These are phyloP conservation scores for Lyophyllum semitale DNA, from an alignment of 768 basidiomycete species.

Conservation along the genomic window DNA sequence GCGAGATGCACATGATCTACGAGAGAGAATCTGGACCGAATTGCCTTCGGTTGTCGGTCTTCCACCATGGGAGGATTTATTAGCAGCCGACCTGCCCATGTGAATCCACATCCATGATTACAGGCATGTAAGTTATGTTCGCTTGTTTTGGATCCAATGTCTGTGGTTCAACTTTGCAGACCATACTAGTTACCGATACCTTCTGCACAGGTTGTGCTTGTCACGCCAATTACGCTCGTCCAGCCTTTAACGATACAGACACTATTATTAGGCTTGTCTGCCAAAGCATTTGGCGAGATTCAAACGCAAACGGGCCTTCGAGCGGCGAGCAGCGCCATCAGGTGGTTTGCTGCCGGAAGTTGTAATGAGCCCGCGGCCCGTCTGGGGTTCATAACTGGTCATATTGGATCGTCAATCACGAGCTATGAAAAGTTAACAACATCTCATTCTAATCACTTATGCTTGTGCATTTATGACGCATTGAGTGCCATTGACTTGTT, in stretches of 20 bases:
- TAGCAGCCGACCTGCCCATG: constrained; percentile 15
- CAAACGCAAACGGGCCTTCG: not conserved
- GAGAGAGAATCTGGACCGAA: constrained; percentile 47
- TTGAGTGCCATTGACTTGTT: not conserved
- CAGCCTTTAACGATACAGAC: not conserved
- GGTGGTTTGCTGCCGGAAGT: not conserved
- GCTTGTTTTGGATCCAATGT: not conserved
- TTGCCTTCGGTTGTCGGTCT: constrained; percentile 48
- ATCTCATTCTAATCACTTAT: not conserved
- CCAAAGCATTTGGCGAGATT: not conserved
- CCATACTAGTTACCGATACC: not conserved
- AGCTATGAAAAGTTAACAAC: not conserved
- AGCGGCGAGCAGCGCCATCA: not conserved
- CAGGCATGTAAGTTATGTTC: not conserved
- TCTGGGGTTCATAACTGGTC: not conserved
- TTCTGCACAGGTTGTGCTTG: not conserved
- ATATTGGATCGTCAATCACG: not conserved
- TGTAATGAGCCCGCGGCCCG: not conserved
- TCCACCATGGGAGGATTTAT: constrained; percentile 45
- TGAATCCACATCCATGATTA: not conserved
- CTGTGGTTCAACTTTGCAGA: not conserved
- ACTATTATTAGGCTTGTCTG: not conserved
- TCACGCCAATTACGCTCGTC: not conserved
- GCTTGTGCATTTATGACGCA: not conserved
- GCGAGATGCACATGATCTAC: constrained; percentile 36